phyloP scores from a whole-genome alignment of 202 grass and related monocot genomes.

The Cymbopogon flexuosus region DNA sequence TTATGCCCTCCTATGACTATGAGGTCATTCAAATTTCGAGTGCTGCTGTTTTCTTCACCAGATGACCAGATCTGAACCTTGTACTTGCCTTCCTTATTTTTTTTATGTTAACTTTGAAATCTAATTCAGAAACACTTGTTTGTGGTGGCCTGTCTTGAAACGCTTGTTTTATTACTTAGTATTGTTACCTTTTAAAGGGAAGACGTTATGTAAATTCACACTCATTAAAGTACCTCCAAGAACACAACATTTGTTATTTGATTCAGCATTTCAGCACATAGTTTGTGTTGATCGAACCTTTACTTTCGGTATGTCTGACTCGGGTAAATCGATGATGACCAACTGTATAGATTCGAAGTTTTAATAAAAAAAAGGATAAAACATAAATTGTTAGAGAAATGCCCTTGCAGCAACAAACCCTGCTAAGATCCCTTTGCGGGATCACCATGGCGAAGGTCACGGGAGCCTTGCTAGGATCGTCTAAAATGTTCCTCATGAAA shows the following conservation, averaged over 20 bases:
- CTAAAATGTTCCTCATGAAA: too few relatives aligned
- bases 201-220: background rate
- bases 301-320: background rate
- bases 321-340: background rate
- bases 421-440: too few relatives aligned
- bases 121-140: background rate
- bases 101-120: background rate
- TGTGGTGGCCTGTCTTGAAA: background rate
- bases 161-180: background rate
- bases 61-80: background rate
- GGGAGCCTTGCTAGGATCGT: too few relatives aligned
- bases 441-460: too few relatives aligned
- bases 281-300: background rate
- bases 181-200: too few relatives aligned
- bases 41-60: background rate
- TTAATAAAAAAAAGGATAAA: too few relatives aligned
- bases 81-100: background rate
- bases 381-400: too few relatives aligned
- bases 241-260: conserved; percentile 6
- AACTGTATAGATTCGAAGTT: background rate
- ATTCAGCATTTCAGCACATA: background rate
- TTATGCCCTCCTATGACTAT: background rate
- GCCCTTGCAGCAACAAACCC: too few relatives aligned
- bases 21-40: background rate
- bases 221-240: background rate